Evolutionary conservation across 225 moss, liverwort and hornwort genomes (phyloP).

Genomic region (Thuidium tamariscinum): DNA sequence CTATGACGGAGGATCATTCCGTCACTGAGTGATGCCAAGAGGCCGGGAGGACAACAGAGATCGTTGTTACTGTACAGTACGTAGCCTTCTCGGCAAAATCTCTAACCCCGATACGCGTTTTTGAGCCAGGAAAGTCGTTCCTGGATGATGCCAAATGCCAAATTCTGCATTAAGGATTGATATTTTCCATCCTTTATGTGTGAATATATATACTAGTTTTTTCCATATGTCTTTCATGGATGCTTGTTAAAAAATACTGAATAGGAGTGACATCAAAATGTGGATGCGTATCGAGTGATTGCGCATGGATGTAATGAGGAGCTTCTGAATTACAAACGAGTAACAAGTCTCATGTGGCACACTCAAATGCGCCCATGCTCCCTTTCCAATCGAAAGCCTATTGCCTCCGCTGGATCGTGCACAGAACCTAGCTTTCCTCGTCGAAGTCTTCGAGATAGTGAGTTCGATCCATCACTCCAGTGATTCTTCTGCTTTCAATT

Average conservation of each 20-base stretch:
- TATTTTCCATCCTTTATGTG: background rate
- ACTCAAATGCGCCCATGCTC: background rate
- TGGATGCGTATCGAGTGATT: background rate
- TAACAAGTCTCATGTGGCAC: background rate
- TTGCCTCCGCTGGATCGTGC: background rate
- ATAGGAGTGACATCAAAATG: background rate
- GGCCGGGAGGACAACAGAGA: background rate
- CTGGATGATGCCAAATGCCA: background rate
- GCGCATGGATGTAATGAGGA: background rate
- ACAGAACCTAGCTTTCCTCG: background rate
- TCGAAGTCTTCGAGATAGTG: background rate
- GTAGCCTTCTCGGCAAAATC: background rate
- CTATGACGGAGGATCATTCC: background rate
- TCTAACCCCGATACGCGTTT: background rate
- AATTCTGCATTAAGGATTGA: background rate
- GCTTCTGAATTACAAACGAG: background rate
- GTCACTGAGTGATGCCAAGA: background rate
- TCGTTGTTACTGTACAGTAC: background rate
- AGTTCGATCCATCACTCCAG: background rate
- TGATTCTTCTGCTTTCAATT: constrained; percentile 28
- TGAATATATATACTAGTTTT: too few species aligned
- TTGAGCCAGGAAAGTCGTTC: background rate
- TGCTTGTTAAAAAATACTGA: background rate
- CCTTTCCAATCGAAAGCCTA: background rate
- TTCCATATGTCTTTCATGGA: background rate